Conservation (phyloP, 164 flowering plant species). For the Annona squamosa region DNA sequence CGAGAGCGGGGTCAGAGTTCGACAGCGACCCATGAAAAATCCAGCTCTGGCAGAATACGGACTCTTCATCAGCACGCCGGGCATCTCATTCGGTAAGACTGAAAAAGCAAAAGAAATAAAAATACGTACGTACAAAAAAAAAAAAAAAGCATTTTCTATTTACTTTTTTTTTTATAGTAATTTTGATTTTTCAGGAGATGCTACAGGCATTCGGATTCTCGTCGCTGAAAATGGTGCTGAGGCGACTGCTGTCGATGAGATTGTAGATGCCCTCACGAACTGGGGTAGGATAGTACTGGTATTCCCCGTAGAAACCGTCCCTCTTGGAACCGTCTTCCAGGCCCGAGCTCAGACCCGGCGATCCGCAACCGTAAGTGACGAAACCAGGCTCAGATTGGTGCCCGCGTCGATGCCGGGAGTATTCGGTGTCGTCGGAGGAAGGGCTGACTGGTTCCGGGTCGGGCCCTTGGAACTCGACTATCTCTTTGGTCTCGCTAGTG, state of each 20-base stretch:
- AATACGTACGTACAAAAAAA: background rate
- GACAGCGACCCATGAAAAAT: too few relatives aligned
- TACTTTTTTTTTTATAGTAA: background rate
- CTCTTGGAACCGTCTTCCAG: background rate
- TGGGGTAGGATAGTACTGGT: slow-evolving; percentile 7
- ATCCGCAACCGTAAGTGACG: background rate
- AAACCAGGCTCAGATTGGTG: background rate
- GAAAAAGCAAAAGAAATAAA: slow-evolving; percentile 1
- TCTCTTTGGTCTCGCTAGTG: slow-evolving; percentile 7
- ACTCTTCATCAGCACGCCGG: background rate
- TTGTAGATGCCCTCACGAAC: slow-evolving; percentile 9
- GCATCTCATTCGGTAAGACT: slow-evolving; percentile 7
- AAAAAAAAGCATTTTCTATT: background rate
- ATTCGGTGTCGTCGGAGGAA: background rate
- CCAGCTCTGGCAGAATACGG: background rate
- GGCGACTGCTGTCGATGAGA: background rate
- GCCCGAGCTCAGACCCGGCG: background rate
- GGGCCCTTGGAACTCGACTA: background rate
- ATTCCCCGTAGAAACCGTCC: slow-evolving; percentile 2
- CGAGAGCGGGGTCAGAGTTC: too few relatives aligned
- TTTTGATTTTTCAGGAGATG: slow-evolving; percentile 1
- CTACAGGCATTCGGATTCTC: slow-evolving; percentile 16
- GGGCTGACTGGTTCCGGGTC: background rate
- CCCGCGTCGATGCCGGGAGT: background rate
- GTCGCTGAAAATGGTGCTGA: slow-evolving; percentile 11